phyloP scores from a whole-genome alignment of 164 flowering plant genomes.

The Vitis labrusca region DNA sequence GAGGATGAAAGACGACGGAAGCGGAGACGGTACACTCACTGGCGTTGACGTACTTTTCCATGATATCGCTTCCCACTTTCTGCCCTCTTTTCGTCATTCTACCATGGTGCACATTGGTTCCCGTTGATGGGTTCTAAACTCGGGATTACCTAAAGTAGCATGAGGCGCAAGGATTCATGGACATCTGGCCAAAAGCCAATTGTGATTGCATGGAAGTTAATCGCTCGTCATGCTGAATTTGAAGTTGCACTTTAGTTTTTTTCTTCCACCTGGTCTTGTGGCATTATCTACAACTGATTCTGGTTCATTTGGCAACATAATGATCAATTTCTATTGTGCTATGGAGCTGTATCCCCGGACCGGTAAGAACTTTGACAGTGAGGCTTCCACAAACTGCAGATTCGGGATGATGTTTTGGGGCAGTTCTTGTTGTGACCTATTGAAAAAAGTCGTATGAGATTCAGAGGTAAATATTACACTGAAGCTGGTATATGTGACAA shows the following conservation, averaged over 20 bases:
- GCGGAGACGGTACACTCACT: slow-evolving; percentile 80
- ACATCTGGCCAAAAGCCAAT: slow-evolving; percentile 88
- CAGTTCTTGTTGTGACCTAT: slow-evolving; percentile 93
- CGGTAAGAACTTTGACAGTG: slow-evolving; percentile 92
- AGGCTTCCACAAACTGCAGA: slow-evolving; percentile 96
- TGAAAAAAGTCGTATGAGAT: slow-evolving; percentile 78
- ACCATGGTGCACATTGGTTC: slow-evolving; percentile 96
- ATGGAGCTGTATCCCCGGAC: slow-evolving; percentile 99
- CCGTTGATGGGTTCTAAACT: slow-evolving; percentile 81
- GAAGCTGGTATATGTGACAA: slow-evolving; percentile 86
- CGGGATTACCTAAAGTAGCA: slow-evolving; percentile 54
- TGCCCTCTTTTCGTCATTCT: slow-evolving; percentile 95
- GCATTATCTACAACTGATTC: slow-evolving; percentile 95
- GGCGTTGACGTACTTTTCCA: background rate
- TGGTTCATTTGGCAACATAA: slow-evolving; percentile 86
- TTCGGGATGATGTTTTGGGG: slow-evolving; percentile 99
- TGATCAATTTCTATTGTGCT: slow-evolving; percentile 96
- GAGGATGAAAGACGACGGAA: slow-evolving; percentile 39
- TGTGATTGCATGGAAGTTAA: slow-evolving; percentile 75
- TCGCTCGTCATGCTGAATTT: slow-evolving; percentile 76
- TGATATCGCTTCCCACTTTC: slow-evolving; percentile 77
- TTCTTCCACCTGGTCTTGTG: slow-evolving; percentile 77
- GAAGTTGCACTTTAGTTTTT: slow-evolving; percentile 86
- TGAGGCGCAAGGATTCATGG: slow-evolving; percentile 63
- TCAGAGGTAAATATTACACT: slow-evolving; percentile 61